These are phyloP conservation scores for Quercus agrifolia DNA, from an alignment of 306 rosid species.

Conservation along the genomic window DNA sequence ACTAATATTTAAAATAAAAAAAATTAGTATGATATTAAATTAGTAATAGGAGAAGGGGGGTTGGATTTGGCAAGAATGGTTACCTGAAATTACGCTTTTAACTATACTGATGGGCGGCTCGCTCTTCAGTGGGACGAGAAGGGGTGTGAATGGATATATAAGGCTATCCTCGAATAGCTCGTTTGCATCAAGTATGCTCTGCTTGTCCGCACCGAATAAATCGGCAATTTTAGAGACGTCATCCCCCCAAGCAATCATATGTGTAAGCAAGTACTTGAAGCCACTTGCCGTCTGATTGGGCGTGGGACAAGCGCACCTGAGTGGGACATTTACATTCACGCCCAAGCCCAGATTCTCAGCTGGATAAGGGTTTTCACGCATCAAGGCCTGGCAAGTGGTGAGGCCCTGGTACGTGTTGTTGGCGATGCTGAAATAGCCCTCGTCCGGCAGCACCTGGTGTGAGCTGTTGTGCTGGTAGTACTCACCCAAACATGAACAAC, in stretches of 20 bases:
- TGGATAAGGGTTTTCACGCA: slow-evolving; percentile 30
- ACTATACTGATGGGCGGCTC: neutral
- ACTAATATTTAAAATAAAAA: too few species aligned
- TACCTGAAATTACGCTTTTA: too few species aligned
- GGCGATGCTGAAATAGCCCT: slow-evolving; percentile 47
- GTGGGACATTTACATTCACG: slow-evolving; percentile 34
- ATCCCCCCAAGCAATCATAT: slow-evolving; percentile 32
- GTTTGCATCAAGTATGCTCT: slow-evolving; percentile 45
- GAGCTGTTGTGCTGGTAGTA: slow-evolving; percentile 50
- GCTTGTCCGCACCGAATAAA: slow-evolving; percentile 27
- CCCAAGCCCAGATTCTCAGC: neutral
- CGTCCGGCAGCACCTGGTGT: slow-evolving; percentile 17
- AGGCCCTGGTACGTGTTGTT: slow-evolving; percentile 59
- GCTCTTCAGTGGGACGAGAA: slow-evolving; percentile 44
- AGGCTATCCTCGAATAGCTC: neutral
- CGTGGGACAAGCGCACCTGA: slow-evolving; percentile 65
- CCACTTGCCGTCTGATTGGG: slow-evolving; percentile 39
- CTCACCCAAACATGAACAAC: slow-evolving; percentile 44
- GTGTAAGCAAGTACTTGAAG: slow-evolving; percentile 43
- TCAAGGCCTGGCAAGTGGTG: slow-evolving; percentile 61
- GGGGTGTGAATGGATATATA: slow-evolving; percentile 47
- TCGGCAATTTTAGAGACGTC: slow-evolving; percentile 19
- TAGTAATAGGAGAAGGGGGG: too few species aligned
- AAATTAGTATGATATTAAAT: too few species aligned
- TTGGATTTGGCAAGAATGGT: too few species aligned